Conservation (phyloP, 1,284 basidiomycete genomes). For the Sanguinoderma infundibulare region DNA sequence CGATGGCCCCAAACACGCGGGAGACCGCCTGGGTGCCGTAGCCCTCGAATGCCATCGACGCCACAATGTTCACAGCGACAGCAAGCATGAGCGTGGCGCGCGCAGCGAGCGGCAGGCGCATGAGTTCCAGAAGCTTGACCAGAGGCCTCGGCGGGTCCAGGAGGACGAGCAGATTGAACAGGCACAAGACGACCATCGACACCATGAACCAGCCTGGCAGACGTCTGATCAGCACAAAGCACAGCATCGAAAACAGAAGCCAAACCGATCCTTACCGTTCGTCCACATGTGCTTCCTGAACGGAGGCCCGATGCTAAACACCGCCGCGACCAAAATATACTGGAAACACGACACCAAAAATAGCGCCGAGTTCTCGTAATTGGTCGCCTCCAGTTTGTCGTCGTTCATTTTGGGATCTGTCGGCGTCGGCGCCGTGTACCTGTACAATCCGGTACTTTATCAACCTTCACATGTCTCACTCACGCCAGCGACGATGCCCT, state of each 20-base stretch:
- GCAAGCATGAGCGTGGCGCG: constrained; percentile 73
- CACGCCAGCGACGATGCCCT: constrained; percentile 23
- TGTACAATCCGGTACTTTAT: constrained; percentile 23
- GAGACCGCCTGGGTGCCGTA: constrained; percentile 74
- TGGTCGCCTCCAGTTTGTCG: constrained; percentile 86
- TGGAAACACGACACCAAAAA: constrained; percentile 98
- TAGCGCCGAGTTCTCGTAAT: constrained; percentile 92
- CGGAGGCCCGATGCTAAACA: constrained; percentile 97
- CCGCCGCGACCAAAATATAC: constrained; percentile 95
- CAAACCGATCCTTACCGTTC: constrained; percentile 62
- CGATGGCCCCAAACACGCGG: constrained; percentile 52
- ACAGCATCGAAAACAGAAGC: neutral
- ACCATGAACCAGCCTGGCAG: constrained; percentile 76
- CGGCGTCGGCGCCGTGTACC: constrained; percentile 68
- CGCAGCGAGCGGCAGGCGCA: constrained; percentile 75
- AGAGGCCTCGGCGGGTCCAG: constrained; percentile 70
- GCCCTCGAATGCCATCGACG: constrained; percentile 82
- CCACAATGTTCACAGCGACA: constrained; percentile 74
- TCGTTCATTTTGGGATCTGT: constrained; percentile 61
- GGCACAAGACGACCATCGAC: constrained; percentile 67
- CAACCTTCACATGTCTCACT: neutral
- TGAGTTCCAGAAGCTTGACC: constrained; percentile 76
- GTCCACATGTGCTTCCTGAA: constrained; percentile 96
- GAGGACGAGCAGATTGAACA: constrained; percentile 79
- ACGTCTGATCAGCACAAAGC: constrained; percentile 21